Conservation (phyloP, 1,284 basidiomycete species). For the Cystobasidium pallidum region DNA sequence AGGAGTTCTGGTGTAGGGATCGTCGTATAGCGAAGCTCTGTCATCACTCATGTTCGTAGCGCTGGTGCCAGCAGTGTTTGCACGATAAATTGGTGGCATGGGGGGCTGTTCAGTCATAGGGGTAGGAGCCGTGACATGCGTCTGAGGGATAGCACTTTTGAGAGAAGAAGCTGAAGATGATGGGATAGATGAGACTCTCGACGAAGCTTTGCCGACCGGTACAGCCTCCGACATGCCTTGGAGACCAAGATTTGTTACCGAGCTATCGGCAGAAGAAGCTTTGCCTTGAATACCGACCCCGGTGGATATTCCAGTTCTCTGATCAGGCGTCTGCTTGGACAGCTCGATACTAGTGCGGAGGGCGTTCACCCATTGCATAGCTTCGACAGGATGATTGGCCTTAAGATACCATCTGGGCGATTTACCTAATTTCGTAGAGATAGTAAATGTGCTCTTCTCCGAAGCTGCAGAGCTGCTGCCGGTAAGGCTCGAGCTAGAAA, state of each 20-base stretch:
- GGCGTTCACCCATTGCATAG: slow-evolving; percentile 80
- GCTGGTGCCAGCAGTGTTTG: slow-evolving; percentile 4
- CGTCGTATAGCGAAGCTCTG: slow-evolving; percentile 46
- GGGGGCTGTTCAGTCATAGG: slow-evolving; percentile 6
- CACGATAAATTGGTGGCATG: slow-evolving; percentile 20
- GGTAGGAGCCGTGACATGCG: slow-evolving; percentile 7
- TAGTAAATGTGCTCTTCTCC: slow-evolving; percentile 78
- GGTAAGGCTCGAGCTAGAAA: slow-evolving; percentile 55
- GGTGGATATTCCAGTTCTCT: background rate
- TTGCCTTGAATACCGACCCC: slow-evolving; percentile 4
- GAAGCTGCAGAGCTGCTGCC: slow-evolving; percentile 50
- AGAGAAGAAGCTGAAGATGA: slow-evolving; percentile 13
- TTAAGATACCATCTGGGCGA: slow-evolving; percentile 85
- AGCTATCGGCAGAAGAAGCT: background rate
- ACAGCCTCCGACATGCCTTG: background rate
- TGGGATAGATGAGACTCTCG: slow-evolving; percentile 7
- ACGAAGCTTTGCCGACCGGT: background rate
- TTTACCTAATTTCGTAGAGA: slow-evolving; percentile 64
- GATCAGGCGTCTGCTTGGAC: slow-evolving; percentile 50
- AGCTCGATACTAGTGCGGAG: slow-evolving; percentile 72
- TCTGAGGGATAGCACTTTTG: slow-evolving; percentile 3
- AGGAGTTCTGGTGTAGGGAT: slow-evolving; percentile 21
- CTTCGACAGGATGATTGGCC: slow-evolving; percentile 86
- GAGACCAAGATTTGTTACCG: background rate
- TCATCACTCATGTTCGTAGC: slow-evolving; percentile 15